Evolutionary conservation across 345 rosid species (phyloP), one percentile per base, ranked within the genome.

Genomic region (Moricandia moricandioides): DNA sequence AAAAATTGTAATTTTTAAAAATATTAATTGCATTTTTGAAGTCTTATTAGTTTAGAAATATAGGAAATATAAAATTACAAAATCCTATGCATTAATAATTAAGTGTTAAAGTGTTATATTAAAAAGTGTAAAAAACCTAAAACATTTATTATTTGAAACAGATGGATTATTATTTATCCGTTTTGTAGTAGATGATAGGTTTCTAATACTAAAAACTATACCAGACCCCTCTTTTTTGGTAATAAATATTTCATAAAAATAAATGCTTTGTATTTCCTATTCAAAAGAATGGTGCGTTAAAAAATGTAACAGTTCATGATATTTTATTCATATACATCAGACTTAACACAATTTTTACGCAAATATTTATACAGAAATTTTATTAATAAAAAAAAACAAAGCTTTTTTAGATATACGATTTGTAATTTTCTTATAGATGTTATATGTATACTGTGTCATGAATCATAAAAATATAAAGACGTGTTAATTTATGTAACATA

Each of bases 381-480:
- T 11, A 26, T 11, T 26, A 2, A 56, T 14, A 6, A 49, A 27
- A 55, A 6, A 49, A 27, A 55, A 13, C 26, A 24, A 40, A 3
- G 8, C 17, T 17, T 13, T 16, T 43, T 31, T 59, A 29, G 12
- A 69, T 34, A 17, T 61, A 27, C 4, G 4, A 18, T 8, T 33
- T 61, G 1, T 8, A 51, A 8, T 14, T 29, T 27, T 27, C 13
- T 14, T 8, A 8, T 43, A 27, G 31, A 14, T 29, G 21, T 65
- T 4, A 26, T 65, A 0, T 64, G 0, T 26, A n/a, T 7, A 6
- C 10, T 26, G 30, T 16, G 8, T 27, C 30, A 51, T 9, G 16
- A 71, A 49, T 21, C 60, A 66, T 74, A 64, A 54, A 74, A 58
- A 55, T 24, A 64, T 8, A 56, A 64, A 30, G 40, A 69, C 13